Conservation (phyloP, 169 alveolate genomes). For the Plasmodium blacklocki region DNA sequence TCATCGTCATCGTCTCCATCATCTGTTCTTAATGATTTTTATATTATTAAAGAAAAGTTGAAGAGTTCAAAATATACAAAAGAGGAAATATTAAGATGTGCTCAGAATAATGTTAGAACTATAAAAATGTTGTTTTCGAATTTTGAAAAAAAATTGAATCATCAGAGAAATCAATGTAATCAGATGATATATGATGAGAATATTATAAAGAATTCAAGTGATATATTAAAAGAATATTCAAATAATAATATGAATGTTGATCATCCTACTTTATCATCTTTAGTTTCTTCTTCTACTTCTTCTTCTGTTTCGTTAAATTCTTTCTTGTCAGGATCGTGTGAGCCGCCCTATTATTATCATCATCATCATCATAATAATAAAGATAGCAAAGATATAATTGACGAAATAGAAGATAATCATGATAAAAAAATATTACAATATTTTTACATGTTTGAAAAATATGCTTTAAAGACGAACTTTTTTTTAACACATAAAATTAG, state of each 20-base stretch:
- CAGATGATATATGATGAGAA: background rate
- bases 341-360: background rate
- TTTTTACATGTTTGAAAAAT: slow-evolving; percentile 81
- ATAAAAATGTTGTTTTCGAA: slow-evolving; percentile 41
- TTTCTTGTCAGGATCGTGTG: too few relatives aligned
- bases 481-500: slow-evolving; percentile 80
- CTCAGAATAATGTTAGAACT: slow-evolving; percentile 29
- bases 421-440: slow-evolving; percentile 80
- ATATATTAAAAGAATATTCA: background rate
- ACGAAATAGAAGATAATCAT: slow-evolving; percentile 82
- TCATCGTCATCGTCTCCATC: background rate
- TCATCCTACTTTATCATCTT: too few relatives aligned
- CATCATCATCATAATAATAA: background rate
- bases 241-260: background rate
- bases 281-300: background rate
- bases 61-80: slow-evolving; percentile 70
- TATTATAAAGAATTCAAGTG: too few relatives aligned
- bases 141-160: slow-evolving; percentile 36
- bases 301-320: background rate
- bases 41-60: slow-evolving; percentile 56
- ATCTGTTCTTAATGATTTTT: slow-evolving; percentile 43
- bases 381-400: slow-evolving; percentile 66
- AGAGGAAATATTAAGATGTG: slow-evolving; percentile 59
- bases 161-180: background rate
- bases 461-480: slow-evolving; percentile 84